Evolutionary conservation across 495 filamentous ascomycete genomes (phyloP).

Genomic region (Talaromyces stipitatus): DNA sequence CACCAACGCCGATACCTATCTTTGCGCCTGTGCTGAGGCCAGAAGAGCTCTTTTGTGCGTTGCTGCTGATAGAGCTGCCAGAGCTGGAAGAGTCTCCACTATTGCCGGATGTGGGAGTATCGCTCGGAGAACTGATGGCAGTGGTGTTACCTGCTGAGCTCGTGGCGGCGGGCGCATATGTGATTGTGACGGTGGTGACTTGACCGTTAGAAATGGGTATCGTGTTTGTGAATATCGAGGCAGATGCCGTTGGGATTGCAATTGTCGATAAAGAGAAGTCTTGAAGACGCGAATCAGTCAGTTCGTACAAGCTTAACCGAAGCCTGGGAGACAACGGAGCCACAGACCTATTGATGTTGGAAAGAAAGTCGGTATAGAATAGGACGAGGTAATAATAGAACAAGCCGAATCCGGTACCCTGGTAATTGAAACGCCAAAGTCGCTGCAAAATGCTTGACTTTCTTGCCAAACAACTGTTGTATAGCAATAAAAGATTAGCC

Average conservation of each 20-base stretch:
- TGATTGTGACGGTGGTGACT: neutral
- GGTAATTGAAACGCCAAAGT: neutral
- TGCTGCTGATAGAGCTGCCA: neutral
- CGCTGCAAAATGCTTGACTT: conserved; percentile 2
- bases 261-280: neutral
- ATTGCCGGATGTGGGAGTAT: neutral
- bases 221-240: neutral
- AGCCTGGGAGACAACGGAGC: neutral
- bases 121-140: neutral
- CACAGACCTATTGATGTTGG: neutral
- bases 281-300: neutral
- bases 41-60: neutral
- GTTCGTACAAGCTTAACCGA: neutral
- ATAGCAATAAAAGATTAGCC: neutral
- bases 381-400: neutral
- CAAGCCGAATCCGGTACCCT: neutral
- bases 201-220: neutral
- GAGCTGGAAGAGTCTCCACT: neutral
- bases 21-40: conserved; percentile 4
- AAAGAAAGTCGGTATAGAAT: neutral
- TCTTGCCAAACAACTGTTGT: neutral
- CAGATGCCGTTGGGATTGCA: neutral
- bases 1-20: conserved; percentile 6
- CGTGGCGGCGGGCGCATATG: neutral
- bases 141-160: neutral